phyloP scores from a whole-genome alignment of 1,139 yeast genomes.

The Protomyces arabidopsidicola region DNA sequence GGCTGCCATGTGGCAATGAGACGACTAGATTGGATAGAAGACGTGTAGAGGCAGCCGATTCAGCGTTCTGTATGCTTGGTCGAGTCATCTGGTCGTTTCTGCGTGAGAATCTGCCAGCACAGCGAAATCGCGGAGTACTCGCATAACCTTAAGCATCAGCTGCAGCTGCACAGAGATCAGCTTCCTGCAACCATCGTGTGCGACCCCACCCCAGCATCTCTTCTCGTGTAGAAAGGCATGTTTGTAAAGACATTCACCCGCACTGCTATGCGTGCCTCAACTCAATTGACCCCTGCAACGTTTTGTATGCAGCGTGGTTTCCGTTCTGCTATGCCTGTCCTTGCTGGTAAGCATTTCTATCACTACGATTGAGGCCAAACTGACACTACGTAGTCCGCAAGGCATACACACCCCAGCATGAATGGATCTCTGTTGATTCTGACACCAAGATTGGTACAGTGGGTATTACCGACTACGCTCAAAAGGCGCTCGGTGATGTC shows the following conservation, averaged over 20 bases:
- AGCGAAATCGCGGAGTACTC: too few species aligned
- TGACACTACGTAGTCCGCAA: conserved; percentile 6
- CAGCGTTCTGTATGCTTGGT: too few species aligned
- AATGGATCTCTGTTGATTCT: conserved; percentile 83
- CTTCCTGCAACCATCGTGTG: too few species aligned
- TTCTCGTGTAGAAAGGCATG: neutral
- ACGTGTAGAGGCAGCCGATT: too few species aligned
- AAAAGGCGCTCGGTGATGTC: conserved; percentile 97
- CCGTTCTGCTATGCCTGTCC: neutral
- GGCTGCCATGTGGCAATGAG: too few species aligned
- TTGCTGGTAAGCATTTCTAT: neutral
- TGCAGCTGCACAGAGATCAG: neutral
- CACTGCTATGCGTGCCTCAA: neutral
- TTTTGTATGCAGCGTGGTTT: neutral
- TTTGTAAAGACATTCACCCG: neutral
- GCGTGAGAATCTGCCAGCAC: too few species aligned
- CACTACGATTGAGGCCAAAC: neutral
- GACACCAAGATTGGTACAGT: conserved; percentile 58
- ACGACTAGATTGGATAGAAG: too few species aligned
- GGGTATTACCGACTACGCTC: conserved; percentile 92
- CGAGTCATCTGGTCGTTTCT: too few species aligned
- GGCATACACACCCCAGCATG: conserved; percentile 67
- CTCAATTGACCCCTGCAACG: neutral
- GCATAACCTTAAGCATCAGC: neutral
- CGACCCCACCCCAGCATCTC: neutral